Evolutionary conservation across 2,329 filamentous ascomycete species (phyloP).

Genomic region (Penicillium capsulatum): DNA sequence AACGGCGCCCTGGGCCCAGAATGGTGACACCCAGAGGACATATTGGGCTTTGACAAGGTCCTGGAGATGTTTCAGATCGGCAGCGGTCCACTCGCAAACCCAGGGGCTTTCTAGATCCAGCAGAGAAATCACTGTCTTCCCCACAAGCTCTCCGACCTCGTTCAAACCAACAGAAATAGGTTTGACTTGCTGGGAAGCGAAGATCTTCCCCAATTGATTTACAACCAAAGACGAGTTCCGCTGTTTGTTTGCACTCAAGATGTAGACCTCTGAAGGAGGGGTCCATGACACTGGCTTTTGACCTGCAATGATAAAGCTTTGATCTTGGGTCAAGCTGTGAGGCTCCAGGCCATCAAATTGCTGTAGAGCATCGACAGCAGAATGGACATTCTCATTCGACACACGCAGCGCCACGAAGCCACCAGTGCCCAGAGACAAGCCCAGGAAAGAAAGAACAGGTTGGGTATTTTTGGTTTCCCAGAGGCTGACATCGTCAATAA

Average conservation of each 20-base stretch:
- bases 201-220: neutral
- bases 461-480: slow-evolving; percentile 7
- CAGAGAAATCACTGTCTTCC: slow-evolving; percentile 19
- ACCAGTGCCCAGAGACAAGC: slow-evolving; percentile 4
- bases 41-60: slow-evolving; percentile 13
- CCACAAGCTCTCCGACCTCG: slow-evolving; percentile 7
- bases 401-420: too few relatives aligned
- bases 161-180: slow-evolving; percentile 11
- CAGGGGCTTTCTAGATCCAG: slow-evolving; percentile 15
- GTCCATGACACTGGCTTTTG: slow-evolving; percentile 11
- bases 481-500: slow-evolving; percentile 11
- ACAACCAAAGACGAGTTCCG: slow-evolving; percentile 5
- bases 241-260: slow-evolving; percentile 6
- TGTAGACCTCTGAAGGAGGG: slow-evolving; percentile 14
- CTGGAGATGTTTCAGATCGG: slow-evolving; percentile 12
- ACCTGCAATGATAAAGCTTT: slow-evolving; percentile 10
- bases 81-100: slow-evolving; percentile 9
- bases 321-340: slow-evolving; percentile 11
- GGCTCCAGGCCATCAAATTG: slow-evolving; percentile 8
- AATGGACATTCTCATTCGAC: neutral
- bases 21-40: slow-evolving; percentile 20
- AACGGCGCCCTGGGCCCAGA: slow-evolving; percentile 8
- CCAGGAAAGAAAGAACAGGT: slow-evolving; percentile 4
- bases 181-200: slow-evolving; percentile 12
- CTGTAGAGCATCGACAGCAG: slow-evolving; percentile 6